These are phyloP conservation scores for Nitzschia palea DNA, from an alignment of 108 stramenopile genomes.

Conservation along the genomic window DNA sequence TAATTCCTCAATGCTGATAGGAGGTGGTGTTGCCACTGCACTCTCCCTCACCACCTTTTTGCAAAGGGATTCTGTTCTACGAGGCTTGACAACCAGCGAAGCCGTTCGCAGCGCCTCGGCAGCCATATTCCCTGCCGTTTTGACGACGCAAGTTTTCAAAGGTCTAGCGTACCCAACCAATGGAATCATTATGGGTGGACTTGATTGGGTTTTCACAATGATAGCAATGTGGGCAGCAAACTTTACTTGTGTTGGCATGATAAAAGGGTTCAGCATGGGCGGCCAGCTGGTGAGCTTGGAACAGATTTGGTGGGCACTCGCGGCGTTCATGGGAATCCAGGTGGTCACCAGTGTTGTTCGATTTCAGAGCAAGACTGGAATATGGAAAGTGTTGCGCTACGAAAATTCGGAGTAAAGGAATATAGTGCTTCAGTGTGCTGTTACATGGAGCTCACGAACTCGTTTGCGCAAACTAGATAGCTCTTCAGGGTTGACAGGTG, in stretches of 20 bases:
- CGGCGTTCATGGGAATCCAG: constrained; percentile 85
- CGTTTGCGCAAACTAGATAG: not conserved
- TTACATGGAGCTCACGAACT: no score
- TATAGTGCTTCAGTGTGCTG: no score
- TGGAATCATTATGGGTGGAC: constrained; percentile 93
- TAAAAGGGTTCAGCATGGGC: constrained; percentile 35
- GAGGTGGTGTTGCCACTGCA: constrained; percentile 58
- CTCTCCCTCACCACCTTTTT: constrained; percentile 77
- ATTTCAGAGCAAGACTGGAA: constrained; percentile 68
- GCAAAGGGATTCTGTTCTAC: constrained; percentile 66
- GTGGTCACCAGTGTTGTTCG: constrained; percentile 69
- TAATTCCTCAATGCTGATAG: constrained; percentile 68
- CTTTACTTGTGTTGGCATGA: constrained; percentile 69
- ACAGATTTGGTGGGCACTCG: constrained; percentile 88
- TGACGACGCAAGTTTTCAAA: constrained; percentile 79
- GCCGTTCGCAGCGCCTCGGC: constrained; percentile 69
- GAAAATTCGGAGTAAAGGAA: constrained; percentile 24
- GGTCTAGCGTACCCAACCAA: constrained; percentile 94
- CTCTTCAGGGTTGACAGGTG: not conserved
- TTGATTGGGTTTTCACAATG: constrained; percentile 89
- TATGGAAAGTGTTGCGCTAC: constrained; percentile 56
- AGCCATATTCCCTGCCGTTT: constrained; percentile 80
- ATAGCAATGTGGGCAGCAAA: constrained; percentile 91
- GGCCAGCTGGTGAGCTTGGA: constrained; percentile 41
- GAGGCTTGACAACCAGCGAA: constrained; percentile 77